Conservation (phyloP, 2,329 filamentous ascomycete genomes). For the Teratosphaeria destructans region DNA sequence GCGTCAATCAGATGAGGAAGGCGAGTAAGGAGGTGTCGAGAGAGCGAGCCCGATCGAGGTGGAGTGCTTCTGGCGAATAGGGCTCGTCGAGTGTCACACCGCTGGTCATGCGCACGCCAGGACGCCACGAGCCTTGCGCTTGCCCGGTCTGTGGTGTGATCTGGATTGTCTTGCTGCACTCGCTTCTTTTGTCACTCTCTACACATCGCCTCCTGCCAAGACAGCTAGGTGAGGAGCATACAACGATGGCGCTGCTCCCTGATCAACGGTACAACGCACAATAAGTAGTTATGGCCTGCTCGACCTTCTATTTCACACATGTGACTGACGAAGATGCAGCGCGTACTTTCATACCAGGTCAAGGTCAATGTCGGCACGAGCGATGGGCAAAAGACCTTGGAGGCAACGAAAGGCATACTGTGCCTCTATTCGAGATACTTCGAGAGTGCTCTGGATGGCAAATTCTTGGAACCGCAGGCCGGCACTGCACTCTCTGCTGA, state of each 20-base stretch:
- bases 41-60: slow-evolving; percentile 1
- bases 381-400: not conserved
- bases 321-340: not conserved
- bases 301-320: not conserved
- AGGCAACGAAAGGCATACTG: not conserved
- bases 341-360: not conserved
- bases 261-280: not conserved
- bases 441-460: slow-evolving; percentile 6
- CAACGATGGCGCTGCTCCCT: not conserved
- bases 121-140: not conserved
- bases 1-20: slow-evolving; percentile 60
- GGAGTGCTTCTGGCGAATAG: not conserved
- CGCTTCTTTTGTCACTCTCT: too few relatives aligned
- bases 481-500: slow-evolving; percentile 4
- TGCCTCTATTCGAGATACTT: slow-evolving; percentile 1
- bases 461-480: slow-evolving; percentile 4
- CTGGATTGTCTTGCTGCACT: not conserved
- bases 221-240: not conserved
- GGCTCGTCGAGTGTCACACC: not conserved
- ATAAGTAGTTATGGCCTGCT: not conserved
- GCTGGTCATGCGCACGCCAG: not conserved
- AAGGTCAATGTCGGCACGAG: not conserved
- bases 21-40: slow-evolving; percentile 46
- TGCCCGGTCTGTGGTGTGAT: not conserved
- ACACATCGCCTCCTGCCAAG: not conserved